Base-by-base conservation (phyloP, 805 yeast genomes). In the Priceomyces medius region DNA sequence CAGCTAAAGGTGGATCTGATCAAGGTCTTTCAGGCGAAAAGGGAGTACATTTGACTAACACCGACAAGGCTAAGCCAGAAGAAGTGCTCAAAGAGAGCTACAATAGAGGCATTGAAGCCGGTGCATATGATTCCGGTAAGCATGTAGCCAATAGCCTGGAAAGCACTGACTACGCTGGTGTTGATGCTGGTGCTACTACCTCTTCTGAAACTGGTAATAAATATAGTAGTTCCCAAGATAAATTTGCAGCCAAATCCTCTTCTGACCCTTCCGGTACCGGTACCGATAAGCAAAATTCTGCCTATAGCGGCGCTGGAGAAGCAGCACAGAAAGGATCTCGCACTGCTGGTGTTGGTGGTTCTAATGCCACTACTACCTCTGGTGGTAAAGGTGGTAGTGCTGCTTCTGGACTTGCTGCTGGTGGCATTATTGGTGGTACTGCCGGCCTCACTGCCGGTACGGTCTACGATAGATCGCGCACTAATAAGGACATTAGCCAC, bases 221-320 rank as follows among this genome's bases (percentile, higher is more conserved):
- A 16, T 29, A 12, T 21, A 10, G 21, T 17, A 41, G 29, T 23
- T 37, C 42, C 5, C 46, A 43, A 28, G 40, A 43, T 26, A 45
- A 37, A 29, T 44, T 42, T 16, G 43, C 40, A 20, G 48, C 39
- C n/a, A n/a, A n/a, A n/a, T n/a, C n/a, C n/a, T n/a, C n/a, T n/a
- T n/a, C n/a, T n/a, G n/a, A n/a, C n/a, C n/a, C n/a, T n/a, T n/a
- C n/a, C n/a, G n/a, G n/a, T n/a, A n/a, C n/a, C n/a, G n/a, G n/a
- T n/a, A n/a, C n/a, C n/a, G n/a, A n/a, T n/a, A n/a, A n/a, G n/a
- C n/a, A n/a, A n/a, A n/a, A n/a, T n/a, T n/a, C n/a, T n/a, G n/a
- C n/a, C n/a, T n/a, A n/a, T n/a, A n/a, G n/a, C n/a, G n/a, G n/a
- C n/a, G n/a, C n/a, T n/a, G n/a, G n/a, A n/a, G n/a, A n/a, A n/a